A percentile compares a stretch with the other conserved stretches of the same genome.
phyloP scores from a whole-genome alignment of 108 stramenopile species.

The Thalassiosira profunda region DNA sequence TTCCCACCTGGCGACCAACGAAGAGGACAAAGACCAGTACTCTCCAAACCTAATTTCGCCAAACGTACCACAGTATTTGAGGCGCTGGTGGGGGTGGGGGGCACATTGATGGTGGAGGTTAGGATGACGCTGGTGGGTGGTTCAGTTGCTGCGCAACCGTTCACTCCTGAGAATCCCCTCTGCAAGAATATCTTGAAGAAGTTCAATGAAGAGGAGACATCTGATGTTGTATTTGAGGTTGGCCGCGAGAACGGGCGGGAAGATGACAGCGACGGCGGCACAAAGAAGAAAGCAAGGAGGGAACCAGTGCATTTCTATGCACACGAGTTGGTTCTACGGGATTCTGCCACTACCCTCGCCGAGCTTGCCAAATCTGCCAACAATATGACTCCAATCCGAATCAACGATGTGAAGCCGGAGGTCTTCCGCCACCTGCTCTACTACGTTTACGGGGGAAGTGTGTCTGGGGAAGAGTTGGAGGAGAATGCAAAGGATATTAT shows the following conservation, averaged over 20 bases:
- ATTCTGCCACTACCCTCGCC: no score
- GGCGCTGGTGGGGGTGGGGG: no score
- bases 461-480: constrained; percentile 3
- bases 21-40: no score
- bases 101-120: no score
- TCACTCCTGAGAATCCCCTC: not conserved
- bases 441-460: constrained; percentile 3
- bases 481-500: constrained; percentile 5
- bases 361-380: no score
- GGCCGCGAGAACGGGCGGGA: not conserved
- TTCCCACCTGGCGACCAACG: no score
- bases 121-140: no score
- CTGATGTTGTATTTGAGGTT: constrained; percentile 1
- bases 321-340: not conserved
- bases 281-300: not conserved
- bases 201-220: not conserved
- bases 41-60: no score
- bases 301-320: not conserved
- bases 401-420: constrained; percentile 10
- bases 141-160: no score
- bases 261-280: not conserved
- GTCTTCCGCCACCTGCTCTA: constrained; percentile 7
- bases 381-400: constrained; percentile 5
- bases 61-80: no score
- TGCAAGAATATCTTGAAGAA: not conserved